A percentile compares a stretch with the other conserved stretches of the same genome.
Evolutionary conservation across 1,284 basidiomycete species (phyloP).

Genomic region (Agaricales sp.): DNA sequence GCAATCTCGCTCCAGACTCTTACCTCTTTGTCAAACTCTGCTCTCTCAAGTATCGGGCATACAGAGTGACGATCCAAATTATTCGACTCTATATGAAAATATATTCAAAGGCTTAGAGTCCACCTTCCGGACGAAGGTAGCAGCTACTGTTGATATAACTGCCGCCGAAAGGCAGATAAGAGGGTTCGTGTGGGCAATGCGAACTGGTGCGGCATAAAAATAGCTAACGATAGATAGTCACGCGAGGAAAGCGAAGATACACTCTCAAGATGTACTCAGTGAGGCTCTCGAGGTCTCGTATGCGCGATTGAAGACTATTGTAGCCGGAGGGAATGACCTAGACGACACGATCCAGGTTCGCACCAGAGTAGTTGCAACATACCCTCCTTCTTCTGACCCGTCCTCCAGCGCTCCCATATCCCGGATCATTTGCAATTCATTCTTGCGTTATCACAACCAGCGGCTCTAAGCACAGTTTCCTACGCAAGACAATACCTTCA

Average conservation of each 20-base stretch:
- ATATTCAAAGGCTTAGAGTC: conserved; percentile 37
- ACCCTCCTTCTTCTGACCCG: conserved; percentile 7
- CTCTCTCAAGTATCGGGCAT: not conserved
- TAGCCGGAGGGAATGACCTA: conserved; percentile 41
- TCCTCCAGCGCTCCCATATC: not conserved
- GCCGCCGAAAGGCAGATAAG: conserved; percentile 44
- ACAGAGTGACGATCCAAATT: not conserved
- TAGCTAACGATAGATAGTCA: too few relatives aligned
- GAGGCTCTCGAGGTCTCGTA: conserved; percentile 46
- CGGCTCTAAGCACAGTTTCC: conserved; percentile 32
- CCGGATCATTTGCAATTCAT: conserved; percentile 51
- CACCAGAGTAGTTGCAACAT: conserved; percentile 1
- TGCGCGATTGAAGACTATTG: conserved; percentile 34
- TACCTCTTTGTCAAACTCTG: not conserved
- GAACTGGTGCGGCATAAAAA: too few relatives aligned
- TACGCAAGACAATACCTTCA: conserved; percentile 44
- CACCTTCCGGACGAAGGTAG: conserved; percentile 38
- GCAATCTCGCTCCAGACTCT: not conserved
- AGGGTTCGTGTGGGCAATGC: too few relatives aligned
- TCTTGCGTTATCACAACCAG: conserved; percentile 46
- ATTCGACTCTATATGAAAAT: conserved; percentile 17
- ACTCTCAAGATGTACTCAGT: conserved; percentile 46
- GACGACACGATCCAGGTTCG: conserved; percentile 55
- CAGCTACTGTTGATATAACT: conserved; percentile 42
- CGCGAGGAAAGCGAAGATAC: conserved; percentile 66